phyloP scores from a whole-genome alignment of 352 stramenopile genomes.

The Aphanomyces astaci region DNA sequence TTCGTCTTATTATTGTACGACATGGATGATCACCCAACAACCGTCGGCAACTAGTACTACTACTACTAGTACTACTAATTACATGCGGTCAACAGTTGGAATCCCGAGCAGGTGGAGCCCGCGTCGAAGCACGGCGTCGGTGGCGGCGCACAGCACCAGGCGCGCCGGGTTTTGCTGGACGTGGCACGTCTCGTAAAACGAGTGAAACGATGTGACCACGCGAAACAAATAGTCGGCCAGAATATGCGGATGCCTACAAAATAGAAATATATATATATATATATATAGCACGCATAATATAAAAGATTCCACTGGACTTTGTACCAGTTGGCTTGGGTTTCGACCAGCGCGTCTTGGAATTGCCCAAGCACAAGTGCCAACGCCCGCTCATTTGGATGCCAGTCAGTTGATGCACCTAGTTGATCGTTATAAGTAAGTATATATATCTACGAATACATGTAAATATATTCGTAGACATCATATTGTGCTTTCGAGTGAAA shows the following conservation, averaged over 20 bases:
- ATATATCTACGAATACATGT: too few relatives aligned
- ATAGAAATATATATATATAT: too few relatives aligned
- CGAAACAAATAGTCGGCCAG: constrained; percentile 80
- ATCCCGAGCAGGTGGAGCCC: constrained; percentile 63
- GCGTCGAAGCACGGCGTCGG: constrained; percentile 52
- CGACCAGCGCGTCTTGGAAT: constrained; percentile 67
- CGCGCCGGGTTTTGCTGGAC: constrained; percentile 56
- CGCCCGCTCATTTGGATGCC: constrained; percentile 56
- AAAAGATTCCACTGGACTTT: not conserved
- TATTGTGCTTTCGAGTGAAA: too few relatives aligned
- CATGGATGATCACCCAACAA: too few relatives aligned
- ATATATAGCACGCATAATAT: too few relatives aligned
- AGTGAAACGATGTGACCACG: constrained; percentile 66
- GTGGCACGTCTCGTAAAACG: constrained; percentile 74
- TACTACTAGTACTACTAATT: too few relatives aligned
- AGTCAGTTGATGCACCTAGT: constrained; percentile 36
- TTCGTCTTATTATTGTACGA: too few relatives aligned
- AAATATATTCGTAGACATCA: too few relatives aligned
- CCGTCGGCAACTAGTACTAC: too few relatives aligned
- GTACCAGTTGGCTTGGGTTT: constrained; percentile 47
- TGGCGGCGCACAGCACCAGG: constrained; percentile 65
- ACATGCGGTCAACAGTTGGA: constrained; percentile 68
- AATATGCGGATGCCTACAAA: constrained; percentile 44
- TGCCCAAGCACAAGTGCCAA: constrained; percentile 66
- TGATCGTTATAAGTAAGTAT: too few relatives aligned